Base-by-base conservation (phyloP, 108 stramenopile species). In the Stephanodiscus minutulus region DNA sequence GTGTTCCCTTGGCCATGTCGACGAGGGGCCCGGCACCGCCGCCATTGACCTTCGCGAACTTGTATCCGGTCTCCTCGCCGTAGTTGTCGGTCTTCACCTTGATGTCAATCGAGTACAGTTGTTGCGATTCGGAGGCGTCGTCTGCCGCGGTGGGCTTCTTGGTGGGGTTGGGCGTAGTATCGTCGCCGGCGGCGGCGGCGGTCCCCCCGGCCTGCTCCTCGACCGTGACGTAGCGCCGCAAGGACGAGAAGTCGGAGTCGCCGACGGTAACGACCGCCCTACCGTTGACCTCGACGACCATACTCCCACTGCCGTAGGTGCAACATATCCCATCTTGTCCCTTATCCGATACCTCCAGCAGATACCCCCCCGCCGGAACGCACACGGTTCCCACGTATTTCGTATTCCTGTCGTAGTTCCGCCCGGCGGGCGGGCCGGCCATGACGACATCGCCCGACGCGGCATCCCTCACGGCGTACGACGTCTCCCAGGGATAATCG, bases 51-150 rank as follows among this genome's bases (percentile, higher is more conserved):
- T 54, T 3, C 15, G 0, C 13, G 15, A 44, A 44, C 15, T 11
- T 44, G 58, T 68, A 76, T 17, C 66, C 74, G 2, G 74, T 76
- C 54, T 76, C 74, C 11, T 18, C 25, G 13, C 62, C 52, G 35
- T 41, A 76, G 8, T 55, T 31, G 46, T 76, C 74, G 15, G 74
- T 76, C 35, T 68, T 35, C 8, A 76, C 25, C 20, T 68, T 61
- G 21, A 76, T 28, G 17, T 50, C 61, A 7, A 76, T 54, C 31
- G 55, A 27, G 27, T 56, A 28, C 10, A 29, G 55, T 13, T 13
- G 12, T 44, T n/a, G n/a, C n/a, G 43, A 44, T 44, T n/a, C n/a
- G n/a, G 43, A 13, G 43, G 15, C 43, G 12, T 12, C 15, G 43
- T 3, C 15, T 15, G 43, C 3, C 43, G 11, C 13, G 43, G 43